phyloP scores from a whole-genome alignment of 1,139 yeast genomes.

The Arxiozyma heterogenica region DNA sequence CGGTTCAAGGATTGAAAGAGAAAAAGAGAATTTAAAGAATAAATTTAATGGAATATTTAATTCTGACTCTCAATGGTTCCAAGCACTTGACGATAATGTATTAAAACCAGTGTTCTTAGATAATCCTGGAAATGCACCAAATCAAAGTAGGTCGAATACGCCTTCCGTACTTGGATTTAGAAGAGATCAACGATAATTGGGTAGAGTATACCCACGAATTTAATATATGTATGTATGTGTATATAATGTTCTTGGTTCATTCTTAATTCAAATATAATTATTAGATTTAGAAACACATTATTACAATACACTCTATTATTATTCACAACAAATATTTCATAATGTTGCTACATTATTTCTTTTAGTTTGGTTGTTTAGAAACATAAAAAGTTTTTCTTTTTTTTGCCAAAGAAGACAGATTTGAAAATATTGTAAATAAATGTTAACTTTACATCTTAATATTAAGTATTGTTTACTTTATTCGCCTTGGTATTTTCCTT shows the following conservation, averaged over 20 bases:
- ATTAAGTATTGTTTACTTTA: no score
- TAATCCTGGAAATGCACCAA: slow-evolving; percentile 17
- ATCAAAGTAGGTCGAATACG: neutral
- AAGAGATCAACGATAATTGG: neutral
- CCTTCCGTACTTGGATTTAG: slow-evolving; percentile 1
- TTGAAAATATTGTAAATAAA: no score
- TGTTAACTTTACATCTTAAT: no score
- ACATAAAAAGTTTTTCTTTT: no score
- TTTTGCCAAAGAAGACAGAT: no score
- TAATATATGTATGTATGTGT: neutral
- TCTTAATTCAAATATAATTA: no score
- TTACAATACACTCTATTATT: no score
- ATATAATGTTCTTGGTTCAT: neutral
- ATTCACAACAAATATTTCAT: neutral
- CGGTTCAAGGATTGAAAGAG: slow-evolving; percentile 2
- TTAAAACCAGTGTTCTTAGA: slow-evolving; percentile 90
- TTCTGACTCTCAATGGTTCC: slow-evolving; percentile 84
- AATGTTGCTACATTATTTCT: no score
- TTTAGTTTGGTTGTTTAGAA: neutral
- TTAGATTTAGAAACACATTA: no score
- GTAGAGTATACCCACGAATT: neutral
- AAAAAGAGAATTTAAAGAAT: slow-evolving; percentile 1
- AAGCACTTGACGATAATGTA: slow-evolving; percentile 88
- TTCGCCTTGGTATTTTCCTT: no score
- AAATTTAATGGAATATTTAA: slow-evolving; percentile 32